Percentiles rank a stretch among this genome's conserved stretches.
Evolutionary conservation across 1,284 basidiomycete species (phyloP).

Genomic region (Pseudozyma thailandica): DNA sequence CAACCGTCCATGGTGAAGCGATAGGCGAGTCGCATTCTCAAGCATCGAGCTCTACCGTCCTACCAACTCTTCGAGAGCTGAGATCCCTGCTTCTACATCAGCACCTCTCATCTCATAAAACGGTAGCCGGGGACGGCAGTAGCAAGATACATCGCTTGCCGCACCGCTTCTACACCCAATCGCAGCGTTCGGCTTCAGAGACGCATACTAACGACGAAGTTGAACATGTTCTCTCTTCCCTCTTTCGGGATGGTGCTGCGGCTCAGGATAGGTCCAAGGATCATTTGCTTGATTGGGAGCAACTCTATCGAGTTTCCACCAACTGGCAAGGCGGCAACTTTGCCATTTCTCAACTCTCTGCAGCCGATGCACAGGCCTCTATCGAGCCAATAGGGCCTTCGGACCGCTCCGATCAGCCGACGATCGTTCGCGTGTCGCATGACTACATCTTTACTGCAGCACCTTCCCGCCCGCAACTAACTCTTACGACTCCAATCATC

Average conservation of each 20-base stretch:
- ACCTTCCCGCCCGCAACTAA: neutral
- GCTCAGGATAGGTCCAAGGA: slow-evolving; percentile 3
- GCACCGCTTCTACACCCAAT: slow-evolving; percentile 14
- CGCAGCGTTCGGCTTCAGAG: neutral
- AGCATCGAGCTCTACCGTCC: neutral
- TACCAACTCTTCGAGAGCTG: slow-evolving; percentile 40
- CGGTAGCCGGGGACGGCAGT: slow-evolving; percentile 17
- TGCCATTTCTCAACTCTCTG: slow-evolving; percentile 28
- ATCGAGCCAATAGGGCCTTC: too few species aligned
- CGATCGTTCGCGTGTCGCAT: slow-evolving; percentile 32
- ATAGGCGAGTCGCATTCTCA: neutral
- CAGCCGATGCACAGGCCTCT: neutral
- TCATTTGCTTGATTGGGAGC: slow-evolving; percentile 42
- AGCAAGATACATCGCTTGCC: slow-evolving; percentile 22
- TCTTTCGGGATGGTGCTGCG: neutral
- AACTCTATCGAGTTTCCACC: slow-evolving; percentile 39
- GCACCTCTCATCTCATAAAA: slow-evolving; percentile 14
- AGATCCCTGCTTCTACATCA: slow-evolving; percentile 39
- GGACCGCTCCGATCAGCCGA: neutral
- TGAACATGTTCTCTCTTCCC: neutral
- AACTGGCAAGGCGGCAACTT: slow-evolving; percentile 51
- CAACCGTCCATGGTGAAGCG: too few species aligned
- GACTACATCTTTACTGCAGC: slow-evolving; percentile 33
- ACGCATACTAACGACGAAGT: neutral
- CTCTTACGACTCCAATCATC: neutral